A percentile compares a stretch with the other conserved stretches of the same genome.
Evolutionary conservation across 192 early-diverging fungal genomes (phyloP).

Genomic region (Umbelopsis sp.): DNA sequence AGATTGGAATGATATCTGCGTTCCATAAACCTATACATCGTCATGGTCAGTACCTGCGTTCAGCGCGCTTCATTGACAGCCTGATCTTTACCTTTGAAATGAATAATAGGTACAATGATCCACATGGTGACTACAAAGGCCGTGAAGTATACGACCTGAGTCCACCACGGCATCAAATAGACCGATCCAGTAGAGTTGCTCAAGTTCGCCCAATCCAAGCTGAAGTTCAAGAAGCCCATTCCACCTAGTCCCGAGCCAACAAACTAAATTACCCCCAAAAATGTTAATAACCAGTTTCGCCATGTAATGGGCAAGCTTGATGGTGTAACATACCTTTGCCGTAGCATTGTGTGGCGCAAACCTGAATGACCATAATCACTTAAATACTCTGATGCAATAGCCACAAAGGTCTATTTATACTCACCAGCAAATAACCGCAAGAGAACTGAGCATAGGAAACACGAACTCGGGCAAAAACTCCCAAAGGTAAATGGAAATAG

Average conservation of each 20-base stretch:
- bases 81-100: conserved; percentile 31
- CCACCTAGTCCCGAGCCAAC: conserved; percentile 48
- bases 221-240: conserved; percentile 52
- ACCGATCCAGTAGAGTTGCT: conserved; percentile 42
- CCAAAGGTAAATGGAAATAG: conserved; percentile 43
- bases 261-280: conserved; percentile 29
- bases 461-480: conserved; percentile 43
- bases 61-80: too few species aligned
- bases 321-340: conserved; percentile 1
- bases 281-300: neutral
- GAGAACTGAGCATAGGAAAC: conserved; percentile 40
- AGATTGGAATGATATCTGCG: conserved; percentile 10
- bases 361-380: neutral
- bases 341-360: conserved; percentile 15
- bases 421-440: conserved; percentile 46
- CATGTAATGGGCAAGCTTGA: neutral
- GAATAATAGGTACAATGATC: conserved; percentile 42
- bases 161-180: conserved; percentile 48
- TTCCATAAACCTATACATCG: conserved; percentile 1
- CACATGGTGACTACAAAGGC: conserved; percentile 52
- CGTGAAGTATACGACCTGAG: conserved; percentile 46
- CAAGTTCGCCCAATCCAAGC: conserved; percentile 40
- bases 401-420: neutral
- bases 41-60: neutral
- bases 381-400: neutral